These are phyloP conservation scores for Poterioochromonas sp. DNA, from an alignment of 352 stramenopile species.

Conservation along the genomic window DNA sequence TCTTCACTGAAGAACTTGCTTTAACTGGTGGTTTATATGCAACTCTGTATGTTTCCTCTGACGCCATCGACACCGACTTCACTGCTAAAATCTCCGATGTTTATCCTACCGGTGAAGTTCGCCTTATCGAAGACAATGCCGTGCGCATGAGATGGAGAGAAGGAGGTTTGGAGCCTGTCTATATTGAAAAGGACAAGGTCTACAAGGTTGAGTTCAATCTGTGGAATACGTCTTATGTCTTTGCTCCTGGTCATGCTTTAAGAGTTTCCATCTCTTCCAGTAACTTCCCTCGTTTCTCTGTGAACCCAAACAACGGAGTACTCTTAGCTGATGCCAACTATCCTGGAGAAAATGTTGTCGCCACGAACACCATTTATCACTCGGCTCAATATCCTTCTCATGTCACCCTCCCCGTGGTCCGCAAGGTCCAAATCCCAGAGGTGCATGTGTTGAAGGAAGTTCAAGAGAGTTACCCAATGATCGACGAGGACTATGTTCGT, in stretches of 20 bases:
- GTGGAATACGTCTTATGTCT: conserved; percentile 43
- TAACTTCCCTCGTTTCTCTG: conserved; percentile 39
- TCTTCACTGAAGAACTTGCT: conserved; percentile 35
- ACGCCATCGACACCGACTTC: conserved; percentile 44
- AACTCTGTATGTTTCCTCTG: conserved; percentile 42
- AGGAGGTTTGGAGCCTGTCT: neutral
- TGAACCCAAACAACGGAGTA: conserved; percentile 40
- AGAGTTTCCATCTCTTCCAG: conserved; percentile 37
- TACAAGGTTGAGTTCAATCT: conserved; percentile 39
- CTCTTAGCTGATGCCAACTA: conserved; percentile 24
- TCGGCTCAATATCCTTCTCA: conserved; percentile 33
- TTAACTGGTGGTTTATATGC: conserved; percentile 38
- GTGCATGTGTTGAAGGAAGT: conserved; percentile 22
- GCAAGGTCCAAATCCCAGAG: neutral
- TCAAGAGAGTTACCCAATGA: neutral
- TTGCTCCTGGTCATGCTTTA: conserved; percentile 40
- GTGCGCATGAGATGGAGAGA: conserved; percentile 44
- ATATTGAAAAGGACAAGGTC: conserved; percentile 36
- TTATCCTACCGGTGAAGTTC: conserved; percentile 39
- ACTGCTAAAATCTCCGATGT: conserved; percentile 42
- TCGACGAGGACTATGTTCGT: neutral
- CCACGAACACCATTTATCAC: conserved; percentile 40
- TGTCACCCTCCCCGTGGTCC: conserved; percentile 34
- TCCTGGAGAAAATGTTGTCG: conserved; percentile 21
- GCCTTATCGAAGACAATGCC: conserved; percentile 38